Evolutionary conservation across 768 basidiomycete species (phyloP), one percentile per base, ranked within the genome.

Genomic region (Porpolomopsis calyptriformis): DNA sequence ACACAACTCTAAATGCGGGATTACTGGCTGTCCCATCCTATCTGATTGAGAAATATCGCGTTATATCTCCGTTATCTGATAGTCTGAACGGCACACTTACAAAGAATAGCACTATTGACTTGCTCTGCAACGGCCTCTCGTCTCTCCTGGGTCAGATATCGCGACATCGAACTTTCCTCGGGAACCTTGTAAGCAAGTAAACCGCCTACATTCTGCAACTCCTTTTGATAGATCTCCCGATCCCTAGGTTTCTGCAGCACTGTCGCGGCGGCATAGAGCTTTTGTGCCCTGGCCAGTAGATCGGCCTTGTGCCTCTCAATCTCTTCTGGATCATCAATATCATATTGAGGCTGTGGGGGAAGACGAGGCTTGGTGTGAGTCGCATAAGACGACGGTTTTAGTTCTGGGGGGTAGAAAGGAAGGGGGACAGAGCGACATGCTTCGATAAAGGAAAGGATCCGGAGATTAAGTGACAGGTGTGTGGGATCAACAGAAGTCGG

Each of bases 381-480:
- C 37, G 24, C 12, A 39, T 47, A 22, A 26, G 45, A 38, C n/a
- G 48, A 27, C 44, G 49, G 37, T 41, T 50, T 47, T 20, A 43
- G 45, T 14, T 53, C 51, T 18, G 49, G 52, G 34, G 64, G 52
- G 29, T 61, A 60, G 54, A 72, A 73, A 2, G 64, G 64, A 14
- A 88, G 69, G 3, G 86, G 84, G 10, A 74, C 59, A 2, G 84
- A 83, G 23, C 90, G 78, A 52, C 88, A 80, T 18, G 81, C 74
- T 62, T 97, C 93, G 56, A 87, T 80, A 65, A 96, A 97, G 1
- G 78, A 76, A 34, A 85, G 80, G 40, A 96, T 86, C 41, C 82
- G 83, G 31, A 97, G 78, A 58, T 96, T 92, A 50, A 97, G 73
- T 14, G 70, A 67, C 43, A 94, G 71, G 54, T 91, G 87, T 1